Percentiles rank a stretch among this genome's conserved stretches.
Evolutionary conservation across 2,329 filamentous ascomycete genomes (phyloP).

Genomic region (Onygenales sp.): DNA sequence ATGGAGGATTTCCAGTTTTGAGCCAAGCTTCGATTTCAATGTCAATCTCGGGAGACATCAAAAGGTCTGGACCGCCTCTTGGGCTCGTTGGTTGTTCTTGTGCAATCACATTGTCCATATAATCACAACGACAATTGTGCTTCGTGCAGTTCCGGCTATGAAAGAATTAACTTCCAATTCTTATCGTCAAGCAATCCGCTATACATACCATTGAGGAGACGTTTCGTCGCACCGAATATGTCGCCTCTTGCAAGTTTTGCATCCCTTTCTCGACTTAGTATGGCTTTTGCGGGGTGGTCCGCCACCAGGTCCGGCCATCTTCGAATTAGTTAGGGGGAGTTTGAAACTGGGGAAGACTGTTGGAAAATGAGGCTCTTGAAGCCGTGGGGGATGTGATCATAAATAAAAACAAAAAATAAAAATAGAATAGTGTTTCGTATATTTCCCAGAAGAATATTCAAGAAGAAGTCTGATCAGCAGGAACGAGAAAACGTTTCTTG

Average conservation of each 20-base stretch:
- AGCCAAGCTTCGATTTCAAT: constrained; percentile 74
- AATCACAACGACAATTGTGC: constrained; percentile 96
- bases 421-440: constrained; percentile 1
- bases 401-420: background rate
- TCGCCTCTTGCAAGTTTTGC: constrained; percentile 93
- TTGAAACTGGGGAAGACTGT: background rate
- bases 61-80: constrained; percentile 50
- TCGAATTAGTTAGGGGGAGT: background rate
- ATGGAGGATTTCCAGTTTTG: constrained; percentile 73
- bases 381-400: background rate
- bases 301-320: constrained; percentile 87
- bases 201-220: constrained; percentile 83
- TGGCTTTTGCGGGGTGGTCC: constrained; percentile 86
- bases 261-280: constrained; percentile 97
- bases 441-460: background rate
- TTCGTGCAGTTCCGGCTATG: constrained; percentile 92
- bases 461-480: constrained; percentile 3
- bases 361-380: background rate
- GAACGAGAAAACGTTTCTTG: constrained; percentile 1
- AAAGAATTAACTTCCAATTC: constrained; percentile 8
- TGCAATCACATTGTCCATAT: constrained; percentile 68
- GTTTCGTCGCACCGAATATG: constrained; percentile 98
- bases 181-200: constrained; percentile 6
- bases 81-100: constrained; percentile 44
- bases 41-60: constrained; percentile 82